Evolutionary conservation across 257 asterid genomes (phyloP).

Genomic region (Schizonepeta tenuifolia): DNA sequence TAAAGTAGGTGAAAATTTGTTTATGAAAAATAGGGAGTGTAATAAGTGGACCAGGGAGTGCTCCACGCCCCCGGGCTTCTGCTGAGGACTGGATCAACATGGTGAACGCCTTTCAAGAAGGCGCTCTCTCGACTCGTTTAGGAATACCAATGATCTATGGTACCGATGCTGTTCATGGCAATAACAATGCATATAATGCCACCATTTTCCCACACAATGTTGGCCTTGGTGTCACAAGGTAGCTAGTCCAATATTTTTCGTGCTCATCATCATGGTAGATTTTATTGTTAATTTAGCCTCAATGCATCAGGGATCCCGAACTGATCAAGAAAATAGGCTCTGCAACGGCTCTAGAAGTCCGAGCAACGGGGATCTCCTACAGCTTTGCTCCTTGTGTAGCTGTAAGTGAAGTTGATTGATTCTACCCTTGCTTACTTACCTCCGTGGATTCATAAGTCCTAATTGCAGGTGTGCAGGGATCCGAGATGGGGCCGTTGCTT

Average conservation of each 20-base stretch:
- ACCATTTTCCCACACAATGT: constrained; percentile 70
- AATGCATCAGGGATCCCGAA: constrained; percentile 48
- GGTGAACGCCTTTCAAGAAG: constrained; percentile 54
- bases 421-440: not conserved
- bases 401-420: constrained; percentile 33
- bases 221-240: constrained; percentile 66
- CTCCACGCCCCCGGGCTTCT: constrained; percentile 45
- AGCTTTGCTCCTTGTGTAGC: constrained; percentile 62
- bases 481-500: constrained; percentile 66
- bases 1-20: not conserved
- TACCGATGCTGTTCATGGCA: constrained; percentile 63
- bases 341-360: constrained; percentile 65
- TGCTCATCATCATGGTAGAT: not conserved
- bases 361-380: constrained; percentile 61
- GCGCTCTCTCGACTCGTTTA: constrained; percentile 48
- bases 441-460: not conserved
- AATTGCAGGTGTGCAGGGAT: constrained; percentile 53
- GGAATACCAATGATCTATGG: constrained; percentile 65
- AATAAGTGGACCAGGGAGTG: constrained; percentile 63
- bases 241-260: constrained; percentile 10
- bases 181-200: constrained; percentile 54
- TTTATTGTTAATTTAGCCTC: not conserved
- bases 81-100: constrained; percentile 54
- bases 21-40: constrained; percentile 48
- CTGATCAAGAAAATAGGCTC: constrained; percentile 56